phyloP scores from a whole-genome alignment of 805 yeast genomes.

The Metschnikowia matae region DNA sequence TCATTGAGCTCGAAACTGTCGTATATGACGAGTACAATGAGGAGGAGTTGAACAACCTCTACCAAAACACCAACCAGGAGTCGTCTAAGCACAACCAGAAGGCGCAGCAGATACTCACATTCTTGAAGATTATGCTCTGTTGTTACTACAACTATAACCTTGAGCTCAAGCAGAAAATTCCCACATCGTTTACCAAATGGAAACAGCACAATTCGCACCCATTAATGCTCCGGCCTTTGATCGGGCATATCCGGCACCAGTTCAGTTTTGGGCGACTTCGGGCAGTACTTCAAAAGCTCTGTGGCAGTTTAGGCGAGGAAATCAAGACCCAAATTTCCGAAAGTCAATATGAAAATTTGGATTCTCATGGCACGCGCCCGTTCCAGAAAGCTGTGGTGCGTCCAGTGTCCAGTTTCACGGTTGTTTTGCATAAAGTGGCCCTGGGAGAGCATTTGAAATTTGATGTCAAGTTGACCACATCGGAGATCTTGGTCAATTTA shows the following conservation, averaged over 20 bases:
- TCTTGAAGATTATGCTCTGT: constrained; percentile 58
- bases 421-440: constrained; percentile 21
- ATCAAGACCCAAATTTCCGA: constrained; percentile 7
- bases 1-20: constrained; percentile 68
- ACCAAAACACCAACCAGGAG: constrained; percentile 28
- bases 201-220: constrained; percentile 42
- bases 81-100: constrained; percentile 31
- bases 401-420: constrained; percentile 31
- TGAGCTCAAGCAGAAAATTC: constrained; percentile 41
- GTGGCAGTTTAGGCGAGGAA: constrained; percentile 9
- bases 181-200: constrained; percentile 45
- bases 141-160: constrained; percentile 50
- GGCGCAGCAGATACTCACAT: constrained; percentile 52
- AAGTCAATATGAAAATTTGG: constrained; percentile 26
- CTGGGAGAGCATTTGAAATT: constrained; percentile 22
- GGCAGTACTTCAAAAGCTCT: constrained; percentile 26
- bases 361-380: constrained; percentile 22
- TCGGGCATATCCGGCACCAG: constrained; percentile 58
- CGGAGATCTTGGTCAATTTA: constrained; percentile 40
- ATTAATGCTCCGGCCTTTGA: constrained; percentile 50
- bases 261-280: constrained; percentile 28
- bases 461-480: constrained; percentile 31
- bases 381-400: constrained; percentile 38
- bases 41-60: constrained; percentile 30
- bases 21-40: constrained; percentile 39